Conservation (phyloP, 2,329 filamentous ascomycete genomes). For the Venturiaceae sp. region DNA sequence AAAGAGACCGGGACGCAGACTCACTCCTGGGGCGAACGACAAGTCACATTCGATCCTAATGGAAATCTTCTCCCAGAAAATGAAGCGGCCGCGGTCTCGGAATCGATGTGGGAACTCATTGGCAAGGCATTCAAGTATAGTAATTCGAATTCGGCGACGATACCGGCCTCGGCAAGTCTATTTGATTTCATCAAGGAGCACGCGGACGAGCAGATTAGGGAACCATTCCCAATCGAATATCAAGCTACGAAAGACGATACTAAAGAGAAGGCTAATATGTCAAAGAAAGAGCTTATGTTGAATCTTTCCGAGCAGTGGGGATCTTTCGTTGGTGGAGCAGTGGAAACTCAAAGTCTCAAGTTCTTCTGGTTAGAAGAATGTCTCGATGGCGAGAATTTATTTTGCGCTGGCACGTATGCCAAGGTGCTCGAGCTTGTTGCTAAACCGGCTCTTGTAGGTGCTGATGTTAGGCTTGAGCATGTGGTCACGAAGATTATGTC, state of each 20-base stretch:
- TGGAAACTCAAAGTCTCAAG: constrained; percentile 58
- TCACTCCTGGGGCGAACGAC: constrained; percentile 43
- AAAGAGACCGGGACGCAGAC: constrained; percentile 47
- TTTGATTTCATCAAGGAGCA: constrained; percentile 47
- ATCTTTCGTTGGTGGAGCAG: constrained; percentile 57
- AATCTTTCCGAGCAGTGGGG: constrained; percentile 59
- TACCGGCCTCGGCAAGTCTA: constrained; percentile 43
- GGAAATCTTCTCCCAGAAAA: constrained; percentile 40
- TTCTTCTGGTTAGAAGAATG: constrained; percentile 74
- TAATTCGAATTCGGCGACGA: constrained; percentile 44
- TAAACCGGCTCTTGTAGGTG: constrained; percentile 44
- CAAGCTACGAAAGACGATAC: not conserved
- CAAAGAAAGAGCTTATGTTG: constrained; percentile 36
- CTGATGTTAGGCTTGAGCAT: constrained; percentile 42
- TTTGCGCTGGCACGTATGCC: constrained; percentile 51
- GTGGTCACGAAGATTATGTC: constrained; percentile 35
- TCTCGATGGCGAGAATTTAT: constrained; percentile 60
- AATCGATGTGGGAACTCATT: constrained; percentile 58
- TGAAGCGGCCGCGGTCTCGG: constrained; percentile 29
- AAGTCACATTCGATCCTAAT: constrained; percentile 46
- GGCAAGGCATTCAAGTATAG: constrained; percentile 58
- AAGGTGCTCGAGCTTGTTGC: constrained; percentile 51
- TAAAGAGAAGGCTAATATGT: constrained; percentile 23
- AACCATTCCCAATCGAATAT: not conserved
- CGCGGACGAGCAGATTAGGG: constrained; percentile 31